A percentile compares a stretch with the other conserved stretches of the same genome.
phyloP scores from a whole-genome alignment of 2,329 filamentous ascomycete species.

The Colletotrichum sp. region DNA sequence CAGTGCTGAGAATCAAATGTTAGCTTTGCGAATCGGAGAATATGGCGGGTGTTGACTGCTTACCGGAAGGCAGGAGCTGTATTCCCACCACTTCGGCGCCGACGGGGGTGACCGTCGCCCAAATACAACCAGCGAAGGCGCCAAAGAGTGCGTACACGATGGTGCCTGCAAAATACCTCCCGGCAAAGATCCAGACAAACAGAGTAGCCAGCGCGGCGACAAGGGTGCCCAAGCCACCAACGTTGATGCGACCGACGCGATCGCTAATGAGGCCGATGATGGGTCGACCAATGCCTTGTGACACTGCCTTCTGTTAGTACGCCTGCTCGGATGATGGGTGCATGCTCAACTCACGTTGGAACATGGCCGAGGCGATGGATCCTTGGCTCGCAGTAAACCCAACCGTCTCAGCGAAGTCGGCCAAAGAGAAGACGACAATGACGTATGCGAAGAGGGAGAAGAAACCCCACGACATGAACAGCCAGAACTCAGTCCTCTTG shows the following conservation, averaged over 20 bases:
- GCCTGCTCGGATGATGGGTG: too few relatives aligned
- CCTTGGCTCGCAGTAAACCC: slow-evolving; percentile 72
- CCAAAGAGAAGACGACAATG: slow-evolving; percentile 77
- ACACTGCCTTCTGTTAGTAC: too few relatives aligned
- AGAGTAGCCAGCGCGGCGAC: slow-evolving; percentile 68
- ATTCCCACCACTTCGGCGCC: slow-evolving; percentile 77
- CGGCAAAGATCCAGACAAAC: slow-evolving; percentile 75
- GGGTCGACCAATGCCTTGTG: slow-evolving; percentile 71
- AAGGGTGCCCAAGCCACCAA: slow-evolving; percentile 69
- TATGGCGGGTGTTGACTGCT: not conserved
- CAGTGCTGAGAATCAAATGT: slow-evolving; percentile 42
- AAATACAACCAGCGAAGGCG: slow-evolving; percentile 73
- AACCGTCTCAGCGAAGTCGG: slow-evolving; percentile 73
- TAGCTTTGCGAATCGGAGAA: not conserved
- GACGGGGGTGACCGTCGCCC: slow-evolving; percentile 72
- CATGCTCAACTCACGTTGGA: too few relatives aligned
- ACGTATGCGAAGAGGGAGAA: slow-evolving; percentile 77
- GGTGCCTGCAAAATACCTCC: slow-evolving; percentile 66
- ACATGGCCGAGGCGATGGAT: slow-evolving; percentile 72
- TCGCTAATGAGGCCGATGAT: slow-evolving; percentile 77
- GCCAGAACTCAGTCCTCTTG: slow-evolving; percentile 63
- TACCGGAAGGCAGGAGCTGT: slow-evolving; percentile 67
- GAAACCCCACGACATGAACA: slow-evolving; percentile 71
- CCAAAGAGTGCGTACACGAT: slow-evolving; percentile 76
- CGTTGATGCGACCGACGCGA: slow-evolving; percentile 72